Base-by-base conservation (phyloP, 805 yeast species). In the Candida ortonii region DNA sequence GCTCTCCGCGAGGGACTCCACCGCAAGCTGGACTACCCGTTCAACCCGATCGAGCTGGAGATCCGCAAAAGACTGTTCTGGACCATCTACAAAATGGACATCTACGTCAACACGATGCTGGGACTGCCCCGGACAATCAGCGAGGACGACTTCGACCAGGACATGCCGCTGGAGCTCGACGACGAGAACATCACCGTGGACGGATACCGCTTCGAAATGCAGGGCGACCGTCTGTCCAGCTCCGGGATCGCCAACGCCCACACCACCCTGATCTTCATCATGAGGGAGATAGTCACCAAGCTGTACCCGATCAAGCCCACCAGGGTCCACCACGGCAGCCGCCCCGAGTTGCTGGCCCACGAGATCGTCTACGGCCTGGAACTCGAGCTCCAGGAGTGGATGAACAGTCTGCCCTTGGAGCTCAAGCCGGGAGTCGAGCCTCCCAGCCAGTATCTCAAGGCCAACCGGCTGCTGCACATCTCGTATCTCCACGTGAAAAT, bases 31-130 rank as follows among this genome's bases (percentile, higher is more conserved):
- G 65, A 77, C 26, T 68, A 76, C 46, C 70, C 56, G 11, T 77
- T 78, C 46, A 82, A 82, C 46, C 89, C 89, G 1, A 78, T 88
- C 21, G 94, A 85, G 53, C 65, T 78, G 23, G 96, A 89, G 52
- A 82, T 85, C 1, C 68, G 95, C 41, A 88, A 87, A 58, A 68
- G 96, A 39, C 62, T 89, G 25, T 88, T 88, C 56, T 88, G 90
- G 84, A 82, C 96, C 1, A 80, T 88, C 43, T 83, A 84, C 57
- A 88, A 88, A 56, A 83, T 87, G 82, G 96, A 89, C 53, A 78
- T 86, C 27, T 88, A 89, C 55, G 84, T 87, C 50, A 85, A 84
- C 55, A 83, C 95, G 7, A 78, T 88, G 64, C 57, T 89, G 44
- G 96, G 96, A 2, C 65, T 88, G 32, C 97, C 97, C 1, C 66